These are phyloP conservation scores for Picochlorum sp. DNA, from an alignment of 139 green algal species.

Conservation along the genomic window DNA sequence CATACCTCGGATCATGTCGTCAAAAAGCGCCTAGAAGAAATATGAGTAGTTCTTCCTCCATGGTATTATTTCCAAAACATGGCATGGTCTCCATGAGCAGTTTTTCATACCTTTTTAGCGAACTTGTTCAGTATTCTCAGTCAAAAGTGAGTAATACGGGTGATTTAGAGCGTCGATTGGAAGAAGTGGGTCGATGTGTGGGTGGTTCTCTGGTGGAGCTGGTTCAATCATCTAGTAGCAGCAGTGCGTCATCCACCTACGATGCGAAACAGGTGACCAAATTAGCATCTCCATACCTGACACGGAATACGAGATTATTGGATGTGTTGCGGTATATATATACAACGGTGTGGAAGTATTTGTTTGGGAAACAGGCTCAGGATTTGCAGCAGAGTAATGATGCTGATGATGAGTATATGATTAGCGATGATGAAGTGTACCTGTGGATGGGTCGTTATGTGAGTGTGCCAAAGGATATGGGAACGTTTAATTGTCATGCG, in stretches of 20 bases:
- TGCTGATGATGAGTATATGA: constrained; percentile 95
- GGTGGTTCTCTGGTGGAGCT: constrained; percentile 76
- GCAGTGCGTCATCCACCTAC: no score
- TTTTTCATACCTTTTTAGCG: constrained; percentile 91
- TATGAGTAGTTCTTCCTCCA: not conserved
- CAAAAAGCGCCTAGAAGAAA: no score
- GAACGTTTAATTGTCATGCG: constrained; percentile 75
- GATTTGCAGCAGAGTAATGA: constrained; percentile 92
- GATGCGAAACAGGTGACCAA: no score
- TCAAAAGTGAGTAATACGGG: constrained; percentile 69
- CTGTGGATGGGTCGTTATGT: constrained; percentile 83
- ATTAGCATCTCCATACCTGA: no score
- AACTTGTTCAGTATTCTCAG: constrained; percentile 92
- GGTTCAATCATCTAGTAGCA: no score
- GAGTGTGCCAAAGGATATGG: constrained; percentile 84
- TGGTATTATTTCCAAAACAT: not conserved
- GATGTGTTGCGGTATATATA: constrained; percentile 89
- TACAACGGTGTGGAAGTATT: constrained; percentile 76
- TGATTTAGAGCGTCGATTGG: constrained; percentile 87
- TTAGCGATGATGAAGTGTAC: constrained; percentile 73
- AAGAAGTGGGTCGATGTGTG: constrained; percentile 73
- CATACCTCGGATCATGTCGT: no score
- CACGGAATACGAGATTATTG: constrained; percentile 65
- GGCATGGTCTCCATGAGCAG: constrained; percentile 66
- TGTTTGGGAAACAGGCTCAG: constrained; percentile 90